phyloP scores from a whole-genome alignment of 2,329 filamentous ascomycete species.

The Hymenoscyphus albidus region DNA sequence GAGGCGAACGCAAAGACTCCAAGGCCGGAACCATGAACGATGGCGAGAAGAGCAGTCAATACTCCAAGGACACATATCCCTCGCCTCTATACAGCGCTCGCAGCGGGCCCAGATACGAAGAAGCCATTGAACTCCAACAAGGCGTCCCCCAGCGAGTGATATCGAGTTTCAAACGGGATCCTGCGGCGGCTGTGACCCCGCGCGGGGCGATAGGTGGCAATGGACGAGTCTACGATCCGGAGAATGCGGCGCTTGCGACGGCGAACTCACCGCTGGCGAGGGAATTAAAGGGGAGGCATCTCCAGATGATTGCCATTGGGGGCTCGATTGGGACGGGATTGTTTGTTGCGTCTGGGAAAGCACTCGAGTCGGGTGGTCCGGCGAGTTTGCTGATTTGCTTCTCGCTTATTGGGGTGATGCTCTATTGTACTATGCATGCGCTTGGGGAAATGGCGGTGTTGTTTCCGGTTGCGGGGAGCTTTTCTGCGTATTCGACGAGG shows the following conservation, averaged over 20 bases:
- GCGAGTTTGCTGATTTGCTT: conserved; percentile 77
- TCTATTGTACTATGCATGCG: conserved; percentile 89
- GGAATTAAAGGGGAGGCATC: conserved; percentile 75
- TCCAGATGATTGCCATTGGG: conserved; percentile 98
- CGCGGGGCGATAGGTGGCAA: conserved; percentile 35
- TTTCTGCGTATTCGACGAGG: conserved; percentile 85
- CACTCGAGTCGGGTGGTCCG: conserved; percentile 69
- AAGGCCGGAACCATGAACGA: conserved; percentile 8
- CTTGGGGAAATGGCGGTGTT: conserved; percentile 87
- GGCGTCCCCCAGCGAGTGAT: conserved; percentile 20
- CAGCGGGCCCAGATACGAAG: conserved; percentile 27
- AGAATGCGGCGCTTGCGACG: conserved; percentile 57
- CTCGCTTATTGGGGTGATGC: conserved; percentile 74
- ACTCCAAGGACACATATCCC: conserved; percentile 11
- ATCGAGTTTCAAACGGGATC: conserved; percentile 32
- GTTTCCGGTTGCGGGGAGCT: conserved; percentile 88
- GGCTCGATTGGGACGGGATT: conserved; percentile 86
- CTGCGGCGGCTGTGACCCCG: conserved; percentile 45
- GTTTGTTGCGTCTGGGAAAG: conserved; percentile 77
- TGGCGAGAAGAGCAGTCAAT: conserved; percentile 11
- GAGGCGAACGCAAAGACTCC: not conserved
- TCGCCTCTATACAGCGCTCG: conserved; percentile 19
- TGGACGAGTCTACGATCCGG: conserved; percentile 53
- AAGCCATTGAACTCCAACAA: conserved; percentile 21
- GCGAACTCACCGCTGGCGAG: conserved; percentile 71